These are phyloP conservation scores for Andrographis paniculata DNA, from an alignment of 305 asterid genomes.

Conservation along the genomic window DNA sequence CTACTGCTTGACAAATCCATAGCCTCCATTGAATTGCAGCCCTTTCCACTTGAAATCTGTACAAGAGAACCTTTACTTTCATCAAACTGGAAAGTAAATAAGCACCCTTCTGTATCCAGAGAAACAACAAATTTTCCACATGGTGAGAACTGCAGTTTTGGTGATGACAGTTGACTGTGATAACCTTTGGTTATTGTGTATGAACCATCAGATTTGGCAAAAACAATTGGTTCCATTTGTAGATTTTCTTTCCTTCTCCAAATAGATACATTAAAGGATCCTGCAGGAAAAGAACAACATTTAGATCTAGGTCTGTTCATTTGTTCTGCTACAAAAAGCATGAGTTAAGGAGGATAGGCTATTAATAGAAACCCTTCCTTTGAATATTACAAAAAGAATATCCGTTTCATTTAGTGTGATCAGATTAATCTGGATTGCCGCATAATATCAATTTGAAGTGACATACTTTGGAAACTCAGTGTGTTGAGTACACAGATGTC, in stretches of 20 bases:
- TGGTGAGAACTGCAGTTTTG: constrained; percentile 79
- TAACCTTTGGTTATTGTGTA: constrained; percentile 37
- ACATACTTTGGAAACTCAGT: not conserved
- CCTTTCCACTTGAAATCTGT: constrained; percentile 31
- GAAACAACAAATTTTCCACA: constrained; percentile 59
- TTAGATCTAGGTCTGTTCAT: constrained; percentile 9
- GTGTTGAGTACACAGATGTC: too few relatives aligned
- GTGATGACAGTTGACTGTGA: constrained; percentile 38
- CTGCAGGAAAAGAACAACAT: constrained; percentile 35
- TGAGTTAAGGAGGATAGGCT: constrained; percentile 1
- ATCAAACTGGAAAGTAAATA: constrained; percentile 59
- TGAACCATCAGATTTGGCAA: constrained; percentile 55
- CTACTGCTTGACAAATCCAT: constrained; percentile 29
- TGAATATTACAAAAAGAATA: constrained; percentile 4
- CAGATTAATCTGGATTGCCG: not conserved
- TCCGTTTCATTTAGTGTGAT: not conserved
- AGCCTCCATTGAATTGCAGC: constrained; percentile 21
- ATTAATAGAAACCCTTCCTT: too few relatives aligned
- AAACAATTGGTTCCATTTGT: constrained; percentile 44
- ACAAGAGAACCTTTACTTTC: constrained; percentile 41
- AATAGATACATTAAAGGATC: constrained; percentile 51
- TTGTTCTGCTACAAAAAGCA: constrained; percentile 14
- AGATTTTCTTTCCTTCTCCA: constrained; percentile 50
- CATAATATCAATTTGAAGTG: not conserved
- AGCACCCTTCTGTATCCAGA: constrained; percentile 64